Percentiles rank a stretch among this genome's conserved stretches.
Conservation (phyloP, 257 asterid species). For the Galeopsis tetrahit region DNA sequence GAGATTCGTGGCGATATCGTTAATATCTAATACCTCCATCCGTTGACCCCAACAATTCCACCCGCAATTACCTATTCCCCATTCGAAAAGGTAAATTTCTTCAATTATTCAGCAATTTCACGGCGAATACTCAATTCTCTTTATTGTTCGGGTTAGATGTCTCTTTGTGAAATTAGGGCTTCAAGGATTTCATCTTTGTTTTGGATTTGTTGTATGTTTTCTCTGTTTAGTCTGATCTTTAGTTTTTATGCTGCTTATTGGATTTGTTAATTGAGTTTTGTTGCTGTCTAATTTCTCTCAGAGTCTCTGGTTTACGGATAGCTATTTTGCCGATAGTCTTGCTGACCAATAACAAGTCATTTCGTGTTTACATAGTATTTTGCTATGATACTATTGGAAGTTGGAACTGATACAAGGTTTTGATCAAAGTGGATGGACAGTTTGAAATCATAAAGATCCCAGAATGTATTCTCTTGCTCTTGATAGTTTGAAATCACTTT, state of each 20-base stretch:
- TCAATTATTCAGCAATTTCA: not conserved
- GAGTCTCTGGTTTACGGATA: not conserved
- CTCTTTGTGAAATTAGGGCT: slow-evolving; percentile 7
- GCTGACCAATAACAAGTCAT: not conserved
- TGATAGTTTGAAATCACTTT: slow-evolving; percentile 5
- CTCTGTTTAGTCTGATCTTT: not conserved
- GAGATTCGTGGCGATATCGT: slow-evolving; percentile 14
- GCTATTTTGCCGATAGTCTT: not conserved
- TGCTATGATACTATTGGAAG: not conserved
- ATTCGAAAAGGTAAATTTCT: slow-evolving; percentile 29
- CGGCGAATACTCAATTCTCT: not conserved
- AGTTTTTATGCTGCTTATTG: not conserved
- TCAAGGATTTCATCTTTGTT: not conserved
- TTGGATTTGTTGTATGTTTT: not conserved
- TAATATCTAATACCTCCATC: not conserved
- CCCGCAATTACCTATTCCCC: slow-evolving; percentile 27
- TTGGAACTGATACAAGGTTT: not conserved
- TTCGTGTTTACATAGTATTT: too few species aligned
- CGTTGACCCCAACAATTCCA: slow-evolving; percentile 6
- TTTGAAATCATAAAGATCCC: not conserved
- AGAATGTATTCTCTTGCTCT: slow-evolving; percentile 1
- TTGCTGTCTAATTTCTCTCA: not conserved
- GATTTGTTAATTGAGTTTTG: not conserved
- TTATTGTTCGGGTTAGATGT: not conserved
- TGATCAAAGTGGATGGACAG: not conserved